Evolutionary conservation across 257 asterid genomes (phyloP).

Genomic region (Solanum ahanhuiri): DNA sequence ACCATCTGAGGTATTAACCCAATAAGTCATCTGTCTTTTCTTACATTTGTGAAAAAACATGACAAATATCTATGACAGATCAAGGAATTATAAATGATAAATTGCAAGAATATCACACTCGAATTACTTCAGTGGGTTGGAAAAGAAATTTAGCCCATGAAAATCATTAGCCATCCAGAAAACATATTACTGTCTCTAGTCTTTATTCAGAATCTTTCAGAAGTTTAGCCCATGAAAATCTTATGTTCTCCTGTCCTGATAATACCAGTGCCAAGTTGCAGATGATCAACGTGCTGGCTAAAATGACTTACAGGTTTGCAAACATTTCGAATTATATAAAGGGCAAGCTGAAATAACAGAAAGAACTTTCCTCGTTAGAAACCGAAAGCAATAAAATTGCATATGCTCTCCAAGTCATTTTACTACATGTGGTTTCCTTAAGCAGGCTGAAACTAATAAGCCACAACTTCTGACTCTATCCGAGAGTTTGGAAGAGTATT

Average conservation of each 20-base stretch:
- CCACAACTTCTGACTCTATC: not conserved
- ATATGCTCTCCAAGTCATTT: not conserved
- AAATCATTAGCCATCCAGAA: too few relatives aligned
- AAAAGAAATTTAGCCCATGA: too few relatives aligned
- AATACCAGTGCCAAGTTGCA: constrained; percentile 32
- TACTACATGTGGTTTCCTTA: not conserved
- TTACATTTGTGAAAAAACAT: too few relatives aligned
- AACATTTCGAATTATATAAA: constrained; percentile 26
- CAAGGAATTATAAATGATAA: too few relatives aligned
- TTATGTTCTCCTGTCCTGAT: constrained; percentile 29
- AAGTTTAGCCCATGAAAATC: not conserved
- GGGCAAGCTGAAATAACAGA: constrained; percentile 48
- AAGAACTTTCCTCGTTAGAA: not conserved
- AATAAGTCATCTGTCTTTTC: too few relatives aligned
- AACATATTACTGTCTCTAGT: too few relatives aligned
- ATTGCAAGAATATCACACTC: too few relatives aligned
- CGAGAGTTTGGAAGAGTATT: not conserved
- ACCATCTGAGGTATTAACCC: too few relatives aligned
- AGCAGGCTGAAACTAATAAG: not conserved
- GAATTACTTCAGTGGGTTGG: too few relatives aligned
- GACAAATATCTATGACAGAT: too few relatives aligned
- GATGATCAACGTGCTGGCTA: constrained; percentile 48
- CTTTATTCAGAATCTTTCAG: too few relatives aligned
- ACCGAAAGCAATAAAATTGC: not conserved
- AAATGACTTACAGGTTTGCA: constrained; percentile 10